Base-by-base conservation (phyloP, 495 filamentous ascomycete species). In the Talaromyces adpressus region DNA sequence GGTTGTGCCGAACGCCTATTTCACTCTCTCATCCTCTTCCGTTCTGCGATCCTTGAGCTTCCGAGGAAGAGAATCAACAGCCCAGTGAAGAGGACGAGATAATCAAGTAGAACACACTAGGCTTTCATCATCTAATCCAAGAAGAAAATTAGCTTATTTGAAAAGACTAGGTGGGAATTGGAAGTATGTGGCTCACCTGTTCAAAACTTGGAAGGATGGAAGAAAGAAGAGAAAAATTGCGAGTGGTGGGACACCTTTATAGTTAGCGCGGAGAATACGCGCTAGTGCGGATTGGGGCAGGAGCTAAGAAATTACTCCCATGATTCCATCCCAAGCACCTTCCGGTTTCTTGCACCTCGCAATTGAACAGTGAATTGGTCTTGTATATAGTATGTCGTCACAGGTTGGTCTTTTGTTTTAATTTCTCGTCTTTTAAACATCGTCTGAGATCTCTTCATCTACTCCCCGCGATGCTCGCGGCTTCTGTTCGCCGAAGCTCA, bases 171-270 rank as follows among this genome's bases (percentile, higher is more conserved):
- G 27, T 36, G 53, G 16, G 14, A 62, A 53, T 59, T 69, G 62
- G 8, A 45, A 61, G 64, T 59, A 59, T 53, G 63, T 59, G 65
- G 82, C 92, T 86, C 80, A 98, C 93, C 76, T 89, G 82, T 87
- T 88, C 88, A 91, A 96, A 96, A 91, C 87, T 90, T 92, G 91
- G 92, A 96, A 96, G 92, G 92, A 96, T 94, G 82, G 79, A 86
- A 79, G 76, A 84, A 81, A 83, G 76, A 72, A 79, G 73, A 74
- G 70, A 70, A 78, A 75, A 70, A 75, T 47, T 27, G 59, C 36
- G 59, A 52, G 62, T 57, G 22, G 61, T 53, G 61, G 34, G 27
- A 23, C 59, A 58, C 18, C 58, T 64, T 65, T 65, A 63, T 63
- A 63, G 16, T 36, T 61, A 61, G 58, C 58, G 58, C 41, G 59